Conservation (phyloP, 2,329 filamentous ascomycete genomes). For the Pochonia chlamydosporia region DNA sequence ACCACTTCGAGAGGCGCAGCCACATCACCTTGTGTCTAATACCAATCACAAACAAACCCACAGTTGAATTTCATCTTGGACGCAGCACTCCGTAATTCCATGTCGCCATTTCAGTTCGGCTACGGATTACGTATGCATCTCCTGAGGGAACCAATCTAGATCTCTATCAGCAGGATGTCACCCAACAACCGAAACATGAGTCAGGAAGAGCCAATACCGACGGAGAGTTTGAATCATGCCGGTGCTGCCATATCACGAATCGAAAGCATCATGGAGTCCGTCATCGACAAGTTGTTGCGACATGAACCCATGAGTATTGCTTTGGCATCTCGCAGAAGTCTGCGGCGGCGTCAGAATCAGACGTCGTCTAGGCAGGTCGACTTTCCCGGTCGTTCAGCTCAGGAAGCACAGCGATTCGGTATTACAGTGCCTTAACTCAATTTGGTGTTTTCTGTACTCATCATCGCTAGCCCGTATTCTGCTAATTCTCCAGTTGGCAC, state of each 20-base stretch:
- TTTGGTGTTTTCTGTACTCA: background rate
- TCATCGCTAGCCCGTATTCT: conserved; percentile 44
- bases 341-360: conserved; percentile 3
- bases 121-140: too few relatives aligned
- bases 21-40: background rate
- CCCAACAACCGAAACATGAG: background rate
- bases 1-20: background rate
- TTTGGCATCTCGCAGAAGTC: conserved; percentile 17
- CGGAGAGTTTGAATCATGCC: background rate
- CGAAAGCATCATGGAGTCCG: conserved; percentile 26
- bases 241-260: conserved; percentile 18
- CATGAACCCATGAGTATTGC: conserved; percentile 21
- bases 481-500: conserved; percentile 52
- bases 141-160: too few relatives aligned
- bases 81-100: too few relatives aligned
- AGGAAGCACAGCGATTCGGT: conserved; percentile 50
- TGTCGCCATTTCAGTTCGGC: too few relatives aligned
- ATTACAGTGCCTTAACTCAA: conserved; percentile 11
- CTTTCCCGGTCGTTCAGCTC: conserved; percentile 43
- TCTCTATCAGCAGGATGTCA: conserved; percentile 3
- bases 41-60: background rate
- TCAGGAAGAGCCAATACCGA: background rate
- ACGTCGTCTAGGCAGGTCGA: conserved; percentile 14
- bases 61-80: too few relatives aligned
- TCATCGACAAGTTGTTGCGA: conserved; percentile 21